Percentiles rank a stretch among this genome's conserved stretches.
These are phyloP conservation scores for Suillus spraguei DNA, from an alignment of 768 basidiomycete species.

Conservation along the genomic window DNA sequence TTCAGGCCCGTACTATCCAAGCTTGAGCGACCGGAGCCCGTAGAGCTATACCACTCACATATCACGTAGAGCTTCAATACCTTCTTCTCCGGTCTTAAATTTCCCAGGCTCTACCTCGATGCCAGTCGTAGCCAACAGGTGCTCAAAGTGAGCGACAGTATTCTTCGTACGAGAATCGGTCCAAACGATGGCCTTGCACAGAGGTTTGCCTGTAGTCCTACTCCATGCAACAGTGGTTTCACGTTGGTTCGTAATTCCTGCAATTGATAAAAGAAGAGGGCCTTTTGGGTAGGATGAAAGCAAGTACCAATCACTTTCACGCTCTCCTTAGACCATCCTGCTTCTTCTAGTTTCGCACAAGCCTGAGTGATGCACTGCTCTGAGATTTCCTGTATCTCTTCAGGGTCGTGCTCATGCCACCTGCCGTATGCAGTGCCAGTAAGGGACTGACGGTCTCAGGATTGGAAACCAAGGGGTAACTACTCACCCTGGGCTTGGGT, in stretches of 20 bases:
- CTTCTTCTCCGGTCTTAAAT: conserved; percentile 73
- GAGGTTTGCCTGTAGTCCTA: conserved; percentile 82
- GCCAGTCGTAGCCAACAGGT: conserved; percentile 70
- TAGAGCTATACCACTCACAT: conserved; percentile 50
- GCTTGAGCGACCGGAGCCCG: neutral
- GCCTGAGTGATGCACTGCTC: conserved; percentile 76
- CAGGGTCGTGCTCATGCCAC: conserved; percentile 95
- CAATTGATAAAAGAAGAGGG: conserved; percentile 6
- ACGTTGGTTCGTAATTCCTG: conserved; percentile 95
- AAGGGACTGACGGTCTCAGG: neutral
- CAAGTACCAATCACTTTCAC: conserved; percentile 89
- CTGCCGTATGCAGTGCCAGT: conserved; percentile 36
- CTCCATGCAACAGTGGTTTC: conserved; percentile 97
- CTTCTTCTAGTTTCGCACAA: conserved; percentile 65
- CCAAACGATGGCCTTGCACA: conserved; percentile 95
- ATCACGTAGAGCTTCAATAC: conserved; percentile 60
- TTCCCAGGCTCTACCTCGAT: conserved; percentile 69
- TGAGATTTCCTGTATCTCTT: conserved; percentile 76
- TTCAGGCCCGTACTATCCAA: conserved; percentile 79
- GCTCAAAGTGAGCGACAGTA: conserved; percentile 78
- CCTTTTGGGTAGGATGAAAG: neutral
- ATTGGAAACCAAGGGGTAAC: neutral
- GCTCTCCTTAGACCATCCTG: conserved; percentile 78
- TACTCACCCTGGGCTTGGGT: conserved; percentile 81
- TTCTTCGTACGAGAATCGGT: conserved; percentile 91